Evolutionary conservation across 208 protist species (phyloP), one percentile per base, ranked within the genome.

Genomic region (Crithidia fasciculata): DNA sequence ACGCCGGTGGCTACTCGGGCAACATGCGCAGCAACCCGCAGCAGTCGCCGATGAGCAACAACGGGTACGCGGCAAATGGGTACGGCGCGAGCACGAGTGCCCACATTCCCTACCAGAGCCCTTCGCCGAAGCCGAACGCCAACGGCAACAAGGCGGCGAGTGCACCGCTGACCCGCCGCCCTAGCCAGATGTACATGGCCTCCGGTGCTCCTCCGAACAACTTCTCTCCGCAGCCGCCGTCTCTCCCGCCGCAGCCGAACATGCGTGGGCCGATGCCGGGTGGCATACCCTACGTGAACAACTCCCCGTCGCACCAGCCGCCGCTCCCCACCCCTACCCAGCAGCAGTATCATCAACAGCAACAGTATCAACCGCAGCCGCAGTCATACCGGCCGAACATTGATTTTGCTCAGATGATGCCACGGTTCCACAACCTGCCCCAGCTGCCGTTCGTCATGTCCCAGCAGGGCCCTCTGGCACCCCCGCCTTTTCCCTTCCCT

Each of bases 401-500:
- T 7, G 64, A 69, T 40, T 69, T 69, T 37, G 36, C 39, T 5
- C 72, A 44, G 43, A 74, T 63, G 58, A 64, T 74, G 69, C 65
- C 39, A 40, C 19, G 43, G 36, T 69, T 52, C 39, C 52, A 28
- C 36, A 67, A 53, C 44, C 43, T 74, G 55, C 64, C 76, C 12
- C 69, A 45, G 19, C 67, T 74, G 16, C 75, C 66, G 45, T 74
- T 61, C 28, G 62, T 80, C 7, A 69, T 66, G 56, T 41, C 79
- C 1, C 57, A 45, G 16, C 49, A 74, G n/a, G 58, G 67, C 9
- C 53, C 43, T 36, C 10, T 76, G 39, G 6, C 59, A 2, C 73
- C 61, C 36, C 80, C 68, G 18, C 70, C 55, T 5, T 84, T 65
- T 47, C 71, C 76, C 0, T 74, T 75, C 9, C 50, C 69, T 15